Base-by-base conservation (phyloP, 2,329 filamentous ascomycete genomes). In the Gnomoniopsis sp. region DNA sequence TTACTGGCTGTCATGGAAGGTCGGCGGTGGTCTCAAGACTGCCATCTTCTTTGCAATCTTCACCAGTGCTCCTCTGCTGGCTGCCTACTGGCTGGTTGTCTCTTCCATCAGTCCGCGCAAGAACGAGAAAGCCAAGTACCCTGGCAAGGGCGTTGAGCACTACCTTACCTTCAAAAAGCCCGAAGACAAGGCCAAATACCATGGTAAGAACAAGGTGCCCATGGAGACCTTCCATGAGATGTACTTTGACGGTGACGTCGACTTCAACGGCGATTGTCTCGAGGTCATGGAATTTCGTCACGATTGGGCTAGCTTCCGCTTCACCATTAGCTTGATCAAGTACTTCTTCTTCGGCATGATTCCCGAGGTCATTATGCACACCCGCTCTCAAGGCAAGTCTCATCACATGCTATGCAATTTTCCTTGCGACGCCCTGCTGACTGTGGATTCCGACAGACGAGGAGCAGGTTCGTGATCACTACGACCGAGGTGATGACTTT, bases 401-500 rank as follows among this genome's bases (percentile, higher is more conserved):
- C 23, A 17, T 3, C 33, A 38, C 0, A 10, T 12, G 11, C 8
- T 10, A 2, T 33, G 30, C 38, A 10, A 2, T 2, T 22, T 38
- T 23, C 46, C 17, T 8, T 14, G 55, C n/a, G 8, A 15, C 36
- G 36, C 19, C 52, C 46, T 38, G 30, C 53, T 30, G 49, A 50
- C 41, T 22, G 15, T 38, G 15, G 61, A 10, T 41, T 14, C 11
- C 47, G 49, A 38, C 65, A 91, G 93, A 98, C 68, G 93, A 97
- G 83, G 93, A 98, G 76, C 95, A 98, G 79, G 93, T 98, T 58
- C 91, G 93, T 72, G 91, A 93, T 75, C 92, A 97, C 80, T 99
- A 99, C 77, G 95, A 98, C 82, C 88, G 92, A 65, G 95, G 95
- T 71, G 92, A 99, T 74, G 95, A 98, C 77, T 96, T 97, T 79